Evolutionary conservation across 1,284 basidiomycete species (phyloP).

Genomic region (Rhodotorula sp.): DNA sequence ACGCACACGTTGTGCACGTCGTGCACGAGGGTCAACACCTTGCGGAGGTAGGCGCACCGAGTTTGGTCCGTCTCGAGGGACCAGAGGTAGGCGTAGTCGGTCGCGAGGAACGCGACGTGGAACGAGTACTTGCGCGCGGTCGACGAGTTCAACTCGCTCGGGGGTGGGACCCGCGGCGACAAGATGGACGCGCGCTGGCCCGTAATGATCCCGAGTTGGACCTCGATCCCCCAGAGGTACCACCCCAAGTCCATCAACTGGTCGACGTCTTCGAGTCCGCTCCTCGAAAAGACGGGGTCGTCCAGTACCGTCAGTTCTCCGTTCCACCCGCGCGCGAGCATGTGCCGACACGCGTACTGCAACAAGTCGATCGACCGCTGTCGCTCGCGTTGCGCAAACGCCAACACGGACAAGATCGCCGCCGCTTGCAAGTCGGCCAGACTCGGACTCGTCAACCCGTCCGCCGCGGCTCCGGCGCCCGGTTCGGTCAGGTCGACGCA

Average conservation of each 20-base stretch:
- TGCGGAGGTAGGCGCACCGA: neutral
- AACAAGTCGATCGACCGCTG: conserved; percentile 1
- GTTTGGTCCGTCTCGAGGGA: neutral
- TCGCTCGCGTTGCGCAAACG: conserved; percentile 8
- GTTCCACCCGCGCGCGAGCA: conserved; percentile 4
- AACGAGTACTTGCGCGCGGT: conserved; percentile 13
- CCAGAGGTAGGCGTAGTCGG: conserved; percentile 17
- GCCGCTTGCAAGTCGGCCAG: conserved; percentile 12
- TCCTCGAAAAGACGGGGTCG: neutral
- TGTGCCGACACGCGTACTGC: conserved; percentile 13
- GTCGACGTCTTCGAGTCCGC: neutral
- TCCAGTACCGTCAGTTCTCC: conserved; percentile 1
- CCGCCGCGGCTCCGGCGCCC: neutral
- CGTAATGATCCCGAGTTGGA: conserved; percentile 21
- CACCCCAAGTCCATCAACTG: conserved; percentile 12
- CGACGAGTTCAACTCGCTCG: neutral
- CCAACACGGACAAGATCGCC: conserved; percentile 8
- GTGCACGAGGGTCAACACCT: neutral
- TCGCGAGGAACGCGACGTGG: conserved; percentile 8
- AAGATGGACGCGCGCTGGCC: conserved; percentile 10
- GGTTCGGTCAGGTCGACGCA: neutral
- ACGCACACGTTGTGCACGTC: conserved; percentile 6
- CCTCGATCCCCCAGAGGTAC: conserved; percentile 15
- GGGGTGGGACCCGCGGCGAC: neutral
- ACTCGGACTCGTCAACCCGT: neutral